Percentiles rank a stretch among this genome's conserved stretches.
Evolutionary conservation across 1,139 yeast species (phyloP).

Genomic region (Zygosaccharomyces pseudobailii): DNA sequence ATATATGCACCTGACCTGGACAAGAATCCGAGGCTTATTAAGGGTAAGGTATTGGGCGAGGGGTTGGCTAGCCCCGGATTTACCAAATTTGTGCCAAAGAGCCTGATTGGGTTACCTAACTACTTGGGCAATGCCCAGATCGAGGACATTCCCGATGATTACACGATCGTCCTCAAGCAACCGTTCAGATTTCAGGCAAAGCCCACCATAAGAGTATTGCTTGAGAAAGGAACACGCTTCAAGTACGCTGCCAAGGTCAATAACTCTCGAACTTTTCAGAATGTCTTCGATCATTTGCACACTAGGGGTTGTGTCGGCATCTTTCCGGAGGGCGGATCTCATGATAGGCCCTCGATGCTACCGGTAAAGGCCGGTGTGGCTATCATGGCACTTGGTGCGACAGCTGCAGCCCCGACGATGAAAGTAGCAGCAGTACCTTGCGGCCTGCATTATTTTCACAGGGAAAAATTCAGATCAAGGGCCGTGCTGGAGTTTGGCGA

Average conservation of each 20-base stretch:
- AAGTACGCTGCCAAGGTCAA: conserved; percentile 62
- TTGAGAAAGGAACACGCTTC: conserved; percentile 47
- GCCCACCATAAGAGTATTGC: conserved; percentile 36
- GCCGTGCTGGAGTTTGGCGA: conserved; percentile 73
- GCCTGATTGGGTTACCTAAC: conserved; percentile 58
- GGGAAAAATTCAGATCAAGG: conserved; percentile 70
- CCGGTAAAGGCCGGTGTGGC: conserved; percentile 81
- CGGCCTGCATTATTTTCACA: conserved; percentile 73
- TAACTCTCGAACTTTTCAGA: conserved; percentile 53
- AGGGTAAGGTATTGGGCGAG: conserved; percentile 14
- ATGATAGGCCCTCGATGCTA: conserved; percentile 65
- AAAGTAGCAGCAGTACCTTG: conserved; percentile 64
- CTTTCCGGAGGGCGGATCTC: conserved; percentile 59
- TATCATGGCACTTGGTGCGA: conserved; percentile 74
- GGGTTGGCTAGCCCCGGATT: conserved; percentile 31
- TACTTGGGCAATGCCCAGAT: conserved; percentile 57
- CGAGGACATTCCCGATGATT: conserved; percentile 48
- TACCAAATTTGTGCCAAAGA: conserved; percentile 43
- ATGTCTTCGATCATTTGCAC: conserved; percentile 59
- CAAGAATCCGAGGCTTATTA: conserved; percentile 33
- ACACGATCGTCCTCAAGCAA: conserved; percentile 44
- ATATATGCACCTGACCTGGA: conserved; percentile 42
- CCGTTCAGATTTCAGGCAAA: conserved; percentile 41
- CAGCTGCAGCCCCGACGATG: conserved; percentile 52
- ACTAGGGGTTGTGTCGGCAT: conserved; percentile 57